Base-by-base conservation (phyloP, 208 protist genomes). In the Trichomonas tenax region DNA sequence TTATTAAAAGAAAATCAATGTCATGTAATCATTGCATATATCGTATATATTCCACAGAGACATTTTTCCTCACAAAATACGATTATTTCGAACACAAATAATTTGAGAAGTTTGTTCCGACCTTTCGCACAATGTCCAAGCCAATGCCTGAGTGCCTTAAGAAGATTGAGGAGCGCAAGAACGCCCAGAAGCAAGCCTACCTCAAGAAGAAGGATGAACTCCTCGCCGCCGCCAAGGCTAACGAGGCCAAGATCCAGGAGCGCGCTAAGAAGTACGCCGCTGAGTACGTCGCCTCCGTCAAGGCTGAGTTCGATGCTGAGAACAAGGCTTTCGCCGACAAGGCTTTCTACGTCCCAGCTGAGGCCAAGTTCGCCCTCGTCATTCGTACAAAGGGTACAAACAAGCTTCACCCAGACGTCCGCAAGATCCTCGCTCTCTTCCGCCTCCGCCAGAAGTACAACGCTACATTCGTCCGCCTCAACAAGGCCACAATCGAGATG, bases 401-500 rank as follows among this genome's bases (percentile, higher is more conserved):
- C 97, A 98, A 98, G 96, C 98, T 99, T n/a, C 96, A 97, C 96
- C 99, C 99, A 96, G 99, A 99, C 97, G 98, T 98, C 97, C 97
- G 98, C 96, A 99, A 99, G 98, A 99, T 99, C 97, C 98, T 99
- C 14, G 98, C 99, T 97, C 98, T 99, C 23, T 98, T 99, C 96
- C 98, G 99, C 97, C 98, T 99, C 44, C 97, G 98, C 96, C 99
- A 99, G 98, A 99, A 99, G 98, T 98, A 99, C 98, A 99, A 99
- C 98, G 99, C 98, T 95, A 98, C 99, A 86, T 99, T 99, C 97
- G 98, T 99, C 96, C 98, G 98, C 96, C 95, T 99, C 45, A 99
- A 99, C 98, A 99, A 99, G 98, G 98, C 99, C 72, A 99, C 99
- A 72, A 97, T 99, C 96, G 99, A 99, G 97, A 99, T 99, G 99